These are phyloP conservation scores for Bacidia gigantensis DNA, from an alignment of 495 filamentous ascomycete genomes.

Conservation along the genomic window DNA sequence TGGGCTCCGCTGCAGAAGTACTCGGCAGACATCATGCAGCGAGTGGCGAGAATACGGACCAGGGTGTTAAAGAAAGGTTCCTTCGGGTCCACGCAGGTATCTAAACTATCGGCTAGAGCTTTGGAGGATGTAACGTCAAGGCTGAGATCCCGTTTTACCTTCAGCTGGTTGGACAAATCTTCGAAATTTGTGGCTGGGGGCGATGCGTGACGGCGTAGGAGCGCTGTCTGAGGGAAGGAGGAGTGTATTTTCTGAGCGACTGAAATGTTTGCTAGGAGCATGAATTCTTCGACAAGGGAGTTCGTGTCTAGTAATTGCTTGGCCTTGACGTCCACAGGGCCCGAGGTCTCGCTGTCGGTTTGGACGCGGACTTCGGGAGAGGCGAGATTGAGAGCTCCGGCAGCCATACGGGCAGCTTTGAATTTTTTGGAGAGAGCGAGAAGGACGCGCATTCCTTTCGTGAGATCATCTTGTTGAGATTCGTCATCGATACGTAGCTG, in stretches of 20 bases:
- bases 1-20: slow-evolving; percentile 94
- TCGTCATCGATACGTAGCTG: slow-evolving; percentile 83
- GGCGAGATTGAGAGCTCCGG: slow-evolving; percentile 85
- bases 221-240: slow-evolving; percentile 85
- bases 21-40: slow-evolving; percentile 98
- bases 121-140: slow-evolving; percentile 74
- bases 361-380: slow-evolving; percentile 92
- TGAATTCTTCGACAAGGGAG: slow-evolving; percentile 96
- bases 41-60: slow-evolving; percentile 87
- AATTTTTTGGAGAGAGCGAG: slow-evolving; percentile 85
- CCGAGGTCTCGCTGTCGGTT: slow-evolving; percentile 84
- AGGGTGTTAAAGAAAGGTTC: slow-evolving; percentile 98
- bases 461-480: slow-evolving; percentile 75
- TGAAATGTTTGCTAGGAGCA: slow-evolving; percentile 93
- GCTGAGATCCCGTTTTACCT: slow-evolving; percentile 65
- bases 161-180: slow-evolving; percentile 75
- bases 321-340: slow-evolving; percentile 90
- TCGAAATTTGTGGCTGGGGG: slow-evolving; percentile 95
- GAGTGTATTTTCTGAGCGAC: slow-evolving; percentile 79
- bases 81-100: slow-evolving; percentile 62
- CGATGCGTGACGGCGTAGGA: slow-evolving; percentile 80
- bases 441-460: slow-evolving; percentile 75
- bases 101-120: slow-evolving; percentile 80
- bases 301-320: slow-evolving; percentile 91
- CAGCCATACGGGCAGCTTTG: slow-evolving; percentile 90